Evolutionary conservation across 331 rosid genomes (phyloP), one percentile per base, ranked within the genome.

Genomic region (Telfairia occidentalis): DNA sequence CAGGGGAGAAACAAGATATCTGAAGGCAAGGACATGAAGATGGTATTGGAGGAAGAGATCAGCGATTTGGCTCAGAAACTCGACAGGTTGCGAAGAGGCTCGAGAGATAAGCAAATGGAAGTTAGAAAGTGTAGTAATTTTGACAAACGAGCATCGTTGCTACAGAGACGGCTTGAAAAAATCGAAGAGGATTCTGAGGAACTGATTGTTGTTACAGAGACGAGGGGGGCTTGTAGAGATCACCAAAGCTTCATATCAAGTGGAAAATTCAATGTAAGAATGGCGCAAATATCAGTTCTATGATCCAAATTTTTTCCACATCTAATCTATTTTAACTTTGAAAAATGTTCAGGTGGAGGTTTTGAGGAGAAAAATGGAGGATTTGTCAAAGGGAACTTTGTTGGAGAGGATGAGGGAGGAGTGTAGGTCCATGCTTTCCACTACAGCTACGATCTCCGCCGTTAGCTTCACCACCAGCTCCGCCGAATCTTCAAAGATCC

Each of bases 371-470:
- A 94, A 89, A 84, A 89, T 94, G 98, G 97, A 94, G 73, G 92
- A 88, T 64, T 75, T 91, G 79, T 94, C 98, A 29, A 86, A 86
- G 72, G 98, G 97, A 55, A 80, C 85, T 67, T 80, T 91, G 60
- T 82, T 94, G 37, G 88, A 87, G 79, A 90, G 87, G 81, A 94
- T 94, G 92, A 88, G 87, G 84, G 96, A 94, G 81, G 97, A 91
- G 75, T 94, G 88, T 74, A 86, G 91, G n/a, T 91, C 98, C 16
- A 77, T 88, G 84, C 86, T 67, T 67, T 67, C 73, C 12, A 43
- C 86, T 23, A 78, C 92, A 24, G 86, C 90, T 70, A 13, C 89
- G 5, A 87, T 84, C 38, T 49, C 55, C 58, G 57, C 16, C 54
- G 5, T 9, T 19, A 7, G 55, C 81, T 89, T 90, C 58, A 84